These are phyloP conservation scores for Barnettozyma hawaiiensis DNA, from an alignment of 1,139 yeast species.

Conservation along the genomic window DNA sequence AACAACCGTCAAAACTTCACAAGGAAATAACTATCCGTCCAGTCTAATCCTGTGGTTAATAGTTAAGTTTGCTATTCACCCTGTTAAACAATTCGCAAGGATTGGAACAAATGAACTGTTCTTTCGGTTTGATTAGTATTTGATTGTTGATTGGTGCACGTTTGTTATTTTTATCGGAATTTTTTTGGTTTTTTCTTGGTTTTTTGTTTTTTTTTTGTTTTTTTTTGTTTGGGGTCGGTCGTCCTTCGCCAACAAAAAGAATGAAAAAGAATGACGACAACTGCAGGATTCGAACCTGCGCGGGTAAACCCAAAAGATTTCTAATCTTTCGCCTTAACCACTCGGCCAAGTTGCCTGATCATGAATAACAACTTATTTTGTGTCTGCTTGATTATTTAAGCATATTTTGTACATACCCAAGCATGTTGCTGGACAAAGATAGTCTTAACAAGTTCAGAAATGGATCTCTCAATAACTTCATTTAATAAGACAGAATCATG, in stretches of 20 bases:
- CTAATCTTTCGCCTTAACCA: conserved; percentile 31
- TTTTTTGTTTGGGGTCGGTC: too few species aligned
- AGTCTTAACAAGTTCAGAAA: too few species aligned
- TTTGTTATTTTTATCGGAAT: not conserved
- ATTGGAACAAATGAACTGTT: not conserved
- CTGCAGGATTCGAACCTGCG: conserved; percentile 48
- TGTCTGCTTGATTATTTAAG: too few species aligned
- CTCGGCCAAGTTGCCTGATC: conserved; percentile 31
- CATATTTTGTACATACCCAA: too few species aligned
- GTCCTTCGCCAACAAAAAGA: not conserved
- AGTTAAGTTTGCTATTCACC: not conserved
- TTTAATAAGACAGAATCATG: too few species aligned
- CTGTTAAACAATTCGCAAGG: not conserved
- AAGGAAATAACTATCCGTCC: not conserved
- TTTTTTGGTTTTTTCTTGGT: not conserved
- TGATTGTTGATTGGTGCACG: not conserved
- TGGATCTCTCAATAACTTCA: too few species aligned
- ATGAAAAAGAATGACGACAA: conserved; percentile 30
- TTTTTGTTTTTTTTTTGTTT: not conserved
- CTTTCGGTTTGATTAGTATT: not conserved
- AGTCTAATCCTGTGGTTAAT: not conserved
- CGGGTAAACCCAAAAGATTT: conserved; percentile 32
- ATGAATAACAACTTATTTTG: too few species aligned
- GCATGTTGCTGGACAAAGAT: too few species aligned
- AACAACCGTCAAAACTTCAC: too few species aligned